phyloP scores from a whole-genome alignment of 164 flowering plant genomes.

The Kingdonia uniflora region DNA sequence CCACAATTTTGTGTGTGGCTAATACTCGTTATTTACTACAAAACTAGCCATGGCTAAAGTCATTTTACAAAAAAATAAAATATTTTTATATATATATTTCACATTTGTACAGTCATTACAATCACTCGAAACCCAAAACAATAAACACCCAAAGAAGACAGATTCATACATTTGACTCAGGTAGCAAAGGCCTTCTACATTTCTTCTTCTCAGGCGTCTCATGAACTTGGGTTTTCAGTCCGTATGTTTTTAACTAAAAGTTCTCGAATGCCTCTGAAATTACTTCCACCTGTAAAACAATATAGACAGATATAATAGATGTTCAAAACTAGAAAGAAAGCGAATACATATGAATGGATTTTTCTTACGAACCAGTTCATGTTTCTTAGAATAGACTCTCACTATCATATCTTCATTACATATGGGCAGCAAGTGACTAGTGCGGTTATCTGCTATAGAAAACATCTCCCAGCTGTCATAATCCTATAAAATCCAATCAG shows the following conservation, averaged over 20 bases:
- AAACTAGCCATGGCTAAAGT: too few species aligned
- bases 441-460: slow-evolving; percentile 28
- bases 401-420: slow-evolving; percentile 55
- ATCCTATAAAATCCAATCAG: slow-evolving; percentile 31
- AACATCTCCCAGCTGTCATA: slow-evolving; percentile 44
- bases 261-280: slow-evolving; percentile 77
- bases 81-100: too few species aligned
- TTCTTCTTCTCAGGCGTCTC: slow-evolving; percentile 80
- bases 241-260: slow-evolving; percentile 59
- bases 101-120: too few species aligned
- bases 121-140: too few species aligned
- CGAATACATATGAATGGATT: background rate
- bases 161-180: too few species aligned
- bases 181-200: slow-evolving; percentile 9
- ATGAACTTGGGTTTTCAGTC: slow-evolving; percentile 65
- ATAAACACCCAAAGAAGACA: too few species aligned
- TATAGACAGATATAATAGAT: background rate
- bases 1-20: too few species aligned
- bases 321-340: background rate
- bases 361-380: slow-evolving; percentile 41
- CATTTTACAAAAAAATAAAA: too few species aligned
- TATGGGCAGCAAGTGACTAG: slow-evolving; percentile 58
- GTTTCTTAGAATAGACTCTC: slow-evolving; percentile 62
- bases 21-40: too few species aligned
- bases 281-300: slow-evolving; percentile 42